Conservation (phyloP, 1,139 yeast genomes). For the Debaryomyces sp. region DNA sequence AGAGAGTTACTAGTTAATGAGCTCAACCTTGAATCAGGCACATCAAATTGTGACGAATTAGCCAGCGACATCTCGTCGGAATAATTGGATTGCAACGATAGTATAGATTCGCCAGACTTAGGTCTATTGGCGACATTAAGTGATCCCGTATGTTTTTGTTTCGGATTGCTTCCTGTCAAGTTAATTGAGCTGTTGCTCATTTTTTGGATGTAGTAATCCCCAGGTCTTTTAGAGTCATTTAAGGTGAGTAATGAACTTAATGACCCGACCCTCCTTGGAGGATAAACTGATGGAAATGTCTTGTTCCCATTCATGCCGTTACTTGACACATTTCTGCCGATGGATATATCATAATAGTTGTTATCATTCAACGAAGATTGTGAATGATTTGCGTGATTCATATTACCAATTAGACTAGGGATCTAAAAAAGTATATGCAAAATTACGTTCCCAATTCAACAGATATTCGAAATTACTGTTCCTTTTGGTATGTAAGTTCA, state of each 20-base stretch:
- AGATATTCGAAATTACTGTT: neutral
- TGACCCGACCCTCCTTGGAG: constrained; percentile 34
- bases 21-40: constrained; percentile 40
- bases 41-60: constrained; percentile 39
- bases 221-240: constrained; percentile 42
- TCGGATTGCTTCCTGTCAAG: constrained; percentile 8
- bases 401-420: constrained; percentile 3
- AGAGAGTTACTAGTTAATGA: constrained; percentile 40
- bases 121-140: constrained; percentile 26
- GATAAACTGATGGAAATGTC: constrained; percentile 13
- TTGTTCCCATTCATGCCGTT: constrained; percentile 14
- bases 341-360: constrained; percentile 18
- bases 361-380: constrained; percentile 23
- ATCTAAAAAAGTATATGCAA: neutral
- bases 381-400: constrained; percentile 22
- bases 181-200: constrained; percentile 21
- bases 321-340: constrained; percentile 9
- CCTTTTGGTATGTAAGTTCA: neutral
- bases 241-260: constrained; percentile 25
- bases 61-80: constrained; percentile 43
- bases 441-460: neutral
- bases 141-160: constrained; percentile 5
- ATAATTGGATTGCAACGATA: constrained; percentile 34
- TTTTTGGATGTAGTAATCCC: constrained; percentile 45
- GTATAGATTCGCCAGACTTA: constrained; percentile 38